Evolutionary conservation across 768 basidiomycete species (phyloP).

Genomic region (Auriscalpium vulgare): DNA sequence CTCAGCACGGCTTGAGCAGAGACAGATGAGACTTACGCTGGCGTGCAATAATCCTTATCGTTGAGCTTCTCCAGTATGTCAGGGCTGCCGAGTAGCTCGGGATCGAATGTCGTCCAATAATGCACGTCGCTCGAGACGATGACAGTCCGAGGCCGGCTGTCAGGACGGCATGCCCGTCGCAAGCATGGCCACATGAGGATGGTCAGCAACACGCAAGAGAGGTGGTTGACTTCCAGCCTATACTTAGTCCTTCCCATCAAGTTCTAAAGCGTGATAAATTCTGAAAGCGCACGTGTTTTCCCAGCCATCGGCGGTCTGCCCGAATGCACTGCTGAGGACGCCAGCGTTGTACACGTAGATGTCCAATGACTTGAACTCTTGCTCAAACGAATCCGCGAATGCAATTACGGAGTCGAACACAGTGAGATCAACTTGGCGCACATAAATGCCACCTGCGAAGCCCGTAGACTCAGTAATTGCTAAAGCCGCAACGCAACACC

Average conservation of each 20-base stretch:
- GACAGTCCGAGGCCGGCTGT: constrained; percentile 25
- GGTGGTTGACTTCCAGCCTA: constrained; percentile 40
- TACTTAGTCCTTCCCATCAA: background rate
- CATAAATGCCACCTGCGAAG: constrained; percentile 10
- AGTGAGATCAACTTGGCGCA: constrained; percentile 20
- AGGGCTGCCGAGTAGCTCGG: background rate
- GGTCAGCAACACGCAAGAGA: constrained; percentile 33
- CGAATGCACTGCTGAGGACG: constrained; percentile 15
- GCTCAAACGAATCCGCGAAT: constrained; percentile 16
- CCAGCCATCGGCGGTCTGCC: constrained; percentile 21
- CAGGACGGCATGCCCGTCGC: constrained; percentile 21
- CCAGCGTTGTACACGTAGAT: constrained; percentile 21
- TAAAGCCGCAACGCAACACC: constrained; percentile 4
- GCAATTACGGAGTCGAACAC: constrained; percentile 17
- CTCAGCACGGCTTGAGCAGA: background rate
- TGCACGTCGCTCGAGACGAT: constrained; percentile 38
- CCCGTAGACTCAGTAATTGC: constrained; percentile 16
- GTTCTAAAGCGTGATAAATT: background rate
- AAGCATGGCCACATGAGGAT: constrained; percentile 32
- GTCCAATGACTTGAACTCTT: constrained; percentile 17
- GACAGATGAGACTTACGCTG: background rate
- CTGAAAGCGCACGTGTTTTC: constrained; percentile 17
- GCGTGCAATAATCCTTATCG: background rate
- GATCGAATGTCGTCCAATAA: background rate
- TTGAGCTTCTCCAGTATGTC: background rate